These are phyloP conservation scores for Hibiscus trionum DNA, from an alignment of 345 rosid species.

Conservation along the genomic window DNA sequence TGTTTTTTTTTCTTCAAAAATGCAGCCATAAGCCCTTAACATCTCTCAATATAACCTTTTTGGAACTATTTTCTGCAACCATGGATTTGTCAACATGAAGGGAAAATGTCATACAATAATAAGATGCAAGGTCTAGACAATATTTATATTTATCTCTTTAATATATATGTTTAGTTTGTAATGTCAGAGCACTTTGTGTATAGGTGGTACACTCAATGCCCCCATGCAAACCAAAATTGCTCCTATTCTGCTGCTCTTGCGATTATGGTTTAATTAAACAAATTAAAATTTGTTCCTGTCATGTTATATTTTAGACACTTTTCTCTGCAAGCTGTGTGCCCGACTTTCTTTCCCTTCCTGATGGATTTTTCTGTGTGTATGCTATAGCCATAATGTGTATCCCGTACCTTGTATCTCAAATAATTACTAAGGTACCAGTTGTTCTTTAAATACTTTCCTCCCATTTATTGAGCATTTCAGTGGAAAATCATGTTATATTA, in stretches of 20 bases:
- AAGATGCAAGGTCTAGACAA: background rate
- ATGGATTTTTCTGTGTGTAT: background rate
- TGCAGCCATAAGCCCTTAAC: background rate
- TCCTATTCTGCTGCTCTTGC: background rate
- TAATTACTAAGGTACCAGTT: background rate
- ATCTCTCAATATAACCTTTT: background rate
- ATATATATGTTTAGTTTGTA: background rate
- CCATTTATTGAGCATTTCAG: background rate
- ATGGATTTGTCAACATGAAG: background rate
- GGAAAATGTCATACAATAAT: background rate
- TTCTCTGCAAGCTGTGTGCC: background rate
- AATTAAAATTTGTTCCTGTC: background rate
- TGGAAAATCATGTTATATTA: background rate
- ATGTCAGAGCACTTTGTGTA: background rate
- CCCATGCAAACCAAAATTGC: background rate
- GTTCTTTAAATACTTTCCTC: background rate
- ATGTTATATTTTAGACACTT: background rate
- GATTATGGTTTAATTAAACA: conserved; percentile 2
- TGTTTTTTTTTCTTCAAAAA: background rate
- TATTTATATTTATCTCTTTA: background rate
- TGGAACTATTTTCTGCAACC: background rate
- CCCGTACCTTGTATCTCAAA: background rate
- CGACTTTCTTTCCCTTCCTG: background rate
- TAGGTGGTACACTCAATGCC: background rate
- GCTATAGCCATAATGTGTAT: background rate